Base-by-base conservation (phyloP, 73 alveolate species). In the Paramecium biaurelia region DNA sequence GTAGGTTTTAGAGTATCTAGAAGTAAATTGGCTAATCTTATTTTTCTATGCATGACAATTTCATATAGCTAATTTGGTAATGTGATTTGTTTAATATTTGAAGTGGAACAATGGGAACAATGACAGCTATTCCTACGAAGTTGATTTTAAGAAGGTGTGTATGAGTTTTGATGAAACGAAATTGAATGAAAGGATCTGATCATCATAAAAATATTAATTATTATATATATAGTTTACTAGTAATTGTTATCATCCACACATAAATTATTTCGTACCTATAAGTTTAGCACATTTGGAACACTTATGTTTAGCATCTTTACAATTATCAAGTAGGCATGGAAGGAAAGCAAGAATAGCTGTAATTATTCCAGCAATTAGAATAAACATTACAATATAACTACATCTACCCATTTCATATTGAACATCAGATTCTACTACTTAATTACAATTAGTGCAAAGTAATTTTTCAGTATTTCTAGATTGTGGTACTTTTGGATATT, bases 261-360 rank as follows among this genome's bases (percentile, higher is more conserved):
- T 30, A 45, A 79, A 79, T 79, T 43, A 43, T 45, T 79, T 79
- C 2, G 90, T 79, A 38, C 90, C 90, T 11, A 79, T 30, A 20
- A 79, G 56, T 15, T 79, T 43, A 1, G 45, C n/a, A 34, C 90
- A 79, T 43, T 43, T 43, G 4, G 90, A 42, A 45, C 90, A 79
- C 47, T 26, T 79, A 45, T 79, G 90, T 42, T 42, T 43, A 30
- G 90, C 90, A 79, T 79, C 90, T 47, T 79, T 30, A 20, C 90
- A 79, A 43, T 34, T 41, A 18, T 79, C 56, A 18, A 43, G 30
- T 9, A 79, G 11, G 24, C 70, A 79, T 38, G 90, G 90, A 7
- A 79, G 32, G 45, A 79, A 30, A 12, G 90, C 70, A 5, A 79
- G 43, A 12, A 47, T 7, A 5, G 90, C 90, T 5, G 90, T 79